Percentiles rank a stretch among this genome's conserved stretches.
phyloP scores from a whole-genome alignment of 2,329 filamentous ascomycete genomes.

The Xenoacremonium recifei region DNA sequence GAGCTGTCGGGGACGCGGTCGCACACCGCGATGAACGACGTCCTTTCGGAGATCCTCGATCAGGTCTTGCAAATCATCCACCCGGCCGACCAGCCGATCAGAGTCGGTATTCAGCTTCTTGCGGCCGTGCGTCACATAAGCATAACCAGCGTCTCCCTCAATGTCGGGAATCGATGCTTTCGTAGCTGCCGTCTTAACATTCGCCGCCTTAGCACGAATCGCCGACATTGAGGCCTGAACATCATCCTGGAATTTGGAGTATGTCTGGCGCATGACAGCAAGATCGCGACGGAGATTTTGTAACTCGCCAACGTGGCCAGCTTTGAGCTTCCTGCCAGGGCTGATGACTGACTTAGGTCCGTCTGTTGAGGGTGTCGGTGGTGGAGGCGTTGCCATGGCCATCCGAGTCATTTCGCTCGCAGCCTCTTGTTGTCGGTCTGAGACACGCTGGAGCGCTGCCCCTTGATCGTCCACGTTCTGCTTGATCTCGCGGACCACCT shows the following conservation, averaged over 20 bases:
- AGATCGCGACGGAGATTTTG: conserved; percentile 83
- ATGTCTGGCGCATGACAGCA: conserved; percentile 88
- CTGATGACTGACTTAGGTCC: conserved; percentile 34
- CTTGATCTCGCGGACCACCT: conserved; percentile 82
- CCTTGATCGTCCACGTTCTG: conserved; percentile 82
- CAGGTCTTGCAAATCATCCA: conserved; percentile 95
- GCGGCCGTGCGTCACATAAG: conserved; percentile 83
- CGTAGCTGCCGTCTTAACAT: conserved; percentile 73
- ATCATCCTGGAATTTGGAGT: conserved; percentile 85
- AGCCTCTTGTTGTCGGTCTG: conserved; percentile 85
- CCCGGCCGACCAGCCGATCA: conserved; percentile 84
- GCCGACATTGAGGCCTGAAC: conserved; percentile 83
- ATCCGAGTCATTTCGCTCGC: conserved; percentile 77
- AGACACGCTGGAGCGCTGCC: conserved; percentile 78
- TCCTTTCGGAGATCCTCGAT: conserved; percentile 97
- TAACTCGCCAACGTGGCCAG: conserved; percentile 71
- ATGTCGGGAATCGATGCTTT: conserved; percentile 70
- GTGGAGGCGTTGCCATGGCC: conserved; percentile 42
- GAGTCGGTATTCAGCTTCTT: conserved; percentile 85
- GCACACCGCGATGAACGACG: conserved; percentile 88
- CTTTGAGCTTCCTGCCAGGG: conserved; percentile 45
- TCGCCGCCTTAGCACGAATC: conserved; percentile 76
- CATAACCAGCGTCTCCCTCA: conserved; percentile 76
- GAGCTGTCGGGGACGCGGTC: conserved; percentile 85
- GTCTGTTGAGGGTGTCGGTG: conserved; percentile 41